These are phyloP conservation scores for Ganoderma meredithae DNA, from an alignment of 1,284 basidiomycete genomes.

Conservation along the genomic window DNA sequence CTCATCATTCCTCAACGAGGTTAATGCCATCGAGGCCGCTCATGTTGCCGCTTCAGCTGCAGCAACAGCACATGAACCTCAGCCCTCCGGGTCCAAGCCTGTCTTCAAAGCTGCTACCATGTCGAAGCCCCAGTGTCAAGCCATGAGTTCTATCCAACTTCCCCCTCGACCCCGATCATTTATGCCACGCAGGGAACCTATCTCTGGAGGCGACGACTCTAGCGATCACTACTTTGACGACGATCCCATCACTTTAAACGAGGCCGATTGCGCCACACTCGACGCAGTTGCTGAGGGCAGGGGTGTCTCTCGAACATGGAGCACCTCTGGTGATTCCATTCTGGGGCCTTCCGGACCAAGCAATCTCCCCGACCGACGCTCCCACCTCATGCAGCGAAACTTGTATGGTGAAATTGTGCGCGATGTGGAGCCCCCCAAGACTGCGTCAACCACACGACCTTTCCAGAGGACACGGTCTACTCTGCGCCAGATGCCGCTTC, in stretches of 20 bases:
- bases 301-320: constrained; percentile 35
- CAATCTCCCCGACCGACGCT: constrained; percentile 30
- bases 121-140: background rate
- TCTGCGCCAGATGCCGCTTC: constrained; percentile 48
- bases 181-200: constrained; percentile 22
- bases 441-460: constrained; percentile 41
- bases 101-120: constrained; percentile 10
- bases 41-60: constrained; percentile 36
- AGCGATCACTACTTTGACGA: constrained; percentile 59
- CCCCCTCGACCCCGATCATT: background rate
- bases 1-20: constrained; percentile 55
- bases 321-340: constrained; percentile 39
- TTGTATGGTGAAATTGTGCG: constrained; percentile 65
- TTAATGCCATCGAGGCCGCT: constrained; percentile 74
- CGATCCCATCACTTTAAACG: constrained; percentile 59
- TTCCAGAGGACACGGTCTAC: constrained; percentile 52
- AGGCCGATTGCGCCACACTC: constrained; percentile 53
- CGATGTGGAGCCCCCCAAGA: constrained; percentile 42
- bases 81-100: constrained; percentile 20
- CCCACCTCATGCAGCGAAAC: constrained; percentile 62
- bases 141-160: constrained; percentile 14
- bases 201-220: constrained; percentile 50
- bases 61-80: constrained; percentile 32
- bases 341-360: constrained; percentile 49
- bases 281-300: constrained; percentile 59